These are phyloP conservation scores for Aspergillus tanneri DNA, from an alignment of 2,329 filamentous ascomycete genomes.

Conservation along the genomic window DNA sequence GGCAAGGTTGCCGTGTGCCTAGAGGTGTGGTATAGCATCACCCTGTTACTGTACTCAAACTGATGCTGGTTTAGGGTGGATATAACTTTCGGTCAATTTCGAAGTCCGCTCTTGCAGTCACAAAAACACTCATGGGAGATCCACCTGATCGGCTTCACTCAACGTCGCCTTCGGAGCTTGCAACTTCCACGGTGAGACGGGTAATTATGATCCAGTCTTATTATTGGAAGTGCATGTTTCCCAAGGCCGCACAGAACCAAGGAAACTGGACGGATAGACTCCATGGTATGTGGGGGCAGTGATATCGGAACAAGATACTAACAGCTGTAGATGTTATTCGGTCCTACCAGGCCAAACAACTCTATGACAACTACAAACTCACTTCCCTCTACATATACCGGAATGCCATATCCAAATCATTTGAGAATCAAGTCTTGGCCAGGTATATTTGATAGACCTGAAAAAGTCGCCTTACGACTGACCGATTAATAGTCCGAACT, in stretches of 20 bases:
- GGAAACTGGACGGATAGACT: constrained; percentile 55
- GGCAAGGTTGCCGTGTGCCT: constrained; percentile 90
- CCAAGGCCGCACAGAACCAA: constrained; percentile 49
- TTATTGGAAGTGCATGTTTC: constrained; percentile 87
- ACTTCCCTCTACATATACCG: constrained; percentile 76
- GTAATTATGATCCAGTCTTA: constrained; percentile 60
- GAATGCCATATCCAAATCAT: constrained; percentile 69
- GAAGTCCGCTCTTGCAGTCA: constrained; percentile 85
- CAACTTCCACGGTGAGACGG: constrained; percentile 56
- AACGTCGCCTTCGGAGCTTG: constrained; percentile 50
- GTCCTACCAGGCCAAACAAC: constrained; percentile 67
- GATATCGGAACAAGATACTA: not conserved
- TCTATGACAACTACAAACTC: constrained; percentile 75
- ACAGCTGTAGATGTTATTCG: constrained; percentile 66
- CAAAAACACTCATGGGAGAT: constrained; percentile 90
- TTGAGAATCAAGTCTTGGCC: constrained; percentile 81
- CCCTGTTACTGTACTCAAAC: too few species aligned
- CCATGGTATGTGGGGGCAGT: constrained; percentile 50
- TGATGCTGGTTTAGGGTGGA: too few species aligned
- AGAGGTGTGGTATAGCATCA: too few species aligned
- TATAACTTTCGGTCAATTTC: constrained; percentile 95
- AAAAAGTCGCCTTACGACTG: not conserved
- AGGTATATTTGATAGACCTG: constrained; percentile 52
- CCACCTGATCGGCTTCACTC: constrained; percentile 65
- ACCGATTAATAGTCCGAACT: constrained; percentile 54